Percentiles rank a stretch among this genome's conserved stretches.
These are phyloP conservation scores for Jamesozyma rosinii DNA, from an alignment of 805 yeast species.

Conservation along the genomic window DNA sequence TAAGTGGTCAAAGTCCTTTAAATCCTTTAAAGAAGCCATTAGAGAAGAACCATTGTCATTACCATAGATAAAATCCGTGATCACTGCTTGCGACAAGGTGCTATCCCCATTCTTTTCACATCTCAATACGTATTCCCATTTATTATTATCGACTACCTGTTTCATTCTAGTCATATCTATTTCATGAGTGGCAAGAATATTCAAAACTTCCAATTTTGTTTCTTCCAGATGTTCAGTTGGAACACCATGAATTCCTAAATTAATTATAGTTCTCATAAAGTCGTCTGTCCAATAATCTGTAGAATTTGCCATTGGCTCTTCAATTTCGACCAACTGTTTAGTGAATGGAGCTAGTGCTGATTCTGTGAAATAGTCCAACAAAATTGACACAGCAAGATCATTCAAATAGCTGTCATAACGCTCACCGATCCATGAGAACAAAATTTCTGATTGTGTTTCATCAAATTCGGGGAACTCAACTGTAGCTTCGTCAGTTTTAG, in stretches of 20 bases:
- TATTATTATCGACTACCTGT: slow-evolving; percentile 58
- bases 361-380: slow-evolving; percentile 67
- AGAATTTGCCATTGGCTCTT: slow-evolving; percentile 70
- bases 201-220: slow-evolving; percentile 44
- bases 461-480: slow-evolving; percentile 84
- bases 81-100: slow-evolving; percentile 54
- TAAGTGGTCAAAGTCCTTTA: slow-evolving; percentile 48
- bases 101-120: slow-evolving; percentile 54
- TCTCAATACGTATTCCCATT: slow-evolving; percentile 49
- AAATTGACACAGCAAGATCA: slow-evolving; percentile 60
- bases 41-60: slow-evolving; percentile 50
- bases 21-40: slow-evolving; percentile 41
- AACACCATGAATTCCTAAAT: slow-evolving; percentile 54
- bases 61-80: slow-evolving; percentile 76
- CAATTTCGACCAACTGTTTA: slow-evolving; percentile 66
- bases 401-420: slow-evolving; percentile 39
- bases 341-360: slow-evolving; percentile 69
- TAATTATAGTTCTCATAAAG: slow-evolving; percentile 51
- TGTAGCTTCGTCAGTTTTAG: slow-evolving; percentile 37
- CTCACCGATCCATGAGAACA: slow-evolving; percentile 79
- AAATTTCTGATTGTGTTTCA: slow-evolving; percentile 70
- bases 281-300: slow-evolving; percentile 67
- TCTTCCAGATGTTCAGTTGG: slow-evolving; percentile 54
- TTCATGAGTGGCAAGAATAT: slow-evolving; percentile 45
- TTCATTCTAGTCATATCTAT: slow-evolving; percentile 59